phyloP scores from a whole-genome alignment of 345 rosid species.

The Camelina hispida region DNA sequence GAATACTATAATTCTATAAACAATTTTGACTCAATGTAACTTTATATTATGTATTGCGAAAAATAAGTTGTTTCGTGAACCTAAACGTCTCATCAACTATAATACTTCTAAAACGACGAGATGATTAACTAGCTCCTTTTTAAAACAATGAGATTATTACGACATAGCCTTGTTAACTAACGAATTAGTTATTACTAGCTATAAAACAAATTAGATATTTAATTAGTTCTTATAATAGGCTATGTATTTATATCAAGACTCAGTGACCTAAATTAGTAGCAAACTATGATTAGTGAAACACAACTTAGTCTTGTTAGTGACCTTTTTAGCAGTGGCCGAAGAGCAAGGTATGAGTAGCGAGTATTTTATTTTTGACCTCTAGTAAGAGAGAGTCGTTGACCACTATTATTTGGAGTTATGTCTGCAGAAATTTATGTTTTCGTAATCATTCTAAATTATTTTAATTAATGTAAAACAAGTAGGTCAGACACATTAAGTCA shows the following conservation, averaged over 20 bases:
- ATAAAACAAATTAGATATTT: no score
- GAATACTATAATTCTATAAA: background rate
- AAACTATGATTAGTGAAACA: no score
- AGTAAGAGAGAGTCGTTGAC: conserved; percentile 9
- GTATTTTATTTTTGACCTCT: background rate
- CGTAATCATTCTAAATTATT: conserved; percentile 22
- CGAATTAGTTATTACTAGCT: background rate
- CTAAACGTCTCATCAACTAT: no score
- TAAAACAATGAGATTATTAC: background rate
- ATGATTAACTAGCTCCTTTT: background rate
- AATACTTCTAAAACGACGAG: background rate
- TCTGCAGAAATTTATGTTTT: background rate
- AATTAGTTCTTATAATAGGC: no score
- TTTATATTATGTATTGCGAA: background rate
- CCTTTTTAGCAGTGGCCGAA: background rate
- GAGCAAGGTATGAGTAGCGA: background rate
- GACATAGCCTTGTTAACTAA: background rate
- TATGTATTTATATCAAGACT: no score
- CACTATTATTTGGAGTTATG: conserved; percentile 3
- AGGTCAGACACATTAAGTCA: conserved; percentile 37
- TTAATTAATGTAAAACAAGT: conserved; percentile 23
- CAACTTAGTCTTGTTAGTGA: no score
- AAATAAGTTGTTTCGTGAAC: no score
- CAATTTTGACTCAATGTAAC: background rate
- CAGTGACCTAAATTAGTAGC: no score